Evolutionary conservation across 2,329 filamentous ascomycete species (phyloP), one percentile per base, ranked within the genome.

Genomic region (Zymoseptoria crescenta): DNA sequence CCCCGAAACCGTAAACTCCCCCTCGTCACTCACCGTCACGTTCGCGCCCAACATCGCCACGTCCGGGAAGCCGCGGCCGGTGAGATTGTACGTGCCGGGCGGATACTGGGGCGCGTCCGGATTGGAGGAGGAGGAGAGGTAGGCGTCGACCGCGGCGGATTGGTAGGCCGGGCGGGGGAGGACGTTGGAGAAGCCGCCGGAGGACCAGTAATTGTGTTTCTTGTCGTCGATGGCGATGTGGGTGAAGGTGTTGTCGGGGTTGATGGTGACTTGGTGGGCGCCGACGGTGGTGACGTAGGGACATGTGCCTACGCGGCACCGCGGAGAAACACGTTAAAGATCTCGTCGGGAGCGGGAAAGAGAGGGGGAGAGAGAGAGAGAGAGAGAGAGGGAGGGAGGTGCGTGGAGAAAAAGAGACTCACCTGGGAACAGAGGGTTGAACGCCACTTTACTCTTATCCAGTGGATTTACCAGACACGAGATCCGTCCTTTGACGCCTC

Each of bases 251-350:
- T 13, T 16, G 35, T 45, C 10, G 35, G 35, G 35, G 35, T 45
- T 16, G 13, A 45, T 45, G 35, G 35, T 45, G 7, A 75, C 65
- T 24, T 70, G 67, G 2, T 74, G 77, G 1, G 72, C 74, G n/a
- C 80, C 80, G 0, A 82, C 79, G 1, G 76, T 74, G 0, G 79
- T 81, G 10, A 82, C 70, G 63, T 77, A 82, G 28, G 71, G 80
- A 64, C 79, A 81, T 19, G 72, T 69, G 20, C 73, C 75, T 1
- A 24, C 4, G 24, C 2, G 24, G 24, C 2, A 24, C 24, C 2
- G 24, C 24, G 4, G 24, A 24, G 4, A n/a, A n/a, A n/a, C n/a
- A 24, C 24, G 24, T 24, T 24, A 24, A 4, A 24, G 24, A n/a
- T n/a, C n/a, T n/a, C n/a, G n/a, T n/a, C n/a, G n/a, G n/a, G n/a